Evolutionary conservation across 495 filamentous ascomycete species (phyloP), one percentile per base, ranked within the genome.

Genomic region (Penicillium ochrochloron): DNA sequence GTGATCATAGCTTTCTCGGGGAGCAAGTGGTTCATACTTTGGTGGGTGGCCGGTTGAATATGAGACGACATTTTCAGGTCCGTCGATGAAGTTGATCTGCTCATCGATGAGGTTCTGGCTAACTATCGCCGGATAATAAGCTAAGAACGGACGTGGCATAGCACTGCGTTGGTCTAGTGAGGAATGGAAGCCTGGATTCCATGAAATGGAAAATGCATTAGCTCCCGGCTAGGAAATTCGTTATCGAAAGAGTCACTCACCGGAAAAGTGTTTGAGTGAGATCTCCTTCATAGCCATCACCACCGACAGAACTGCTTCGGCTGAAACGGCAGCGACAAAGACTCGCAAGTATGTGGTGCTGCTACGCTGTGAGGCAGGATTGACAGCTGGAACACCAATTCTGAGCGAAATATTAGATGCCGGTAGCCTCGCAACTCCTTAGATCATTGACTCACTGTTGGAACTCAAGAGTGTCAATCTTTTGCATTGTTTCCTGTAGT

Each of bases 401-500:
- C 42, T 46, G 35, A 23, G 14, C 9, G 19, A 21, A 3, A 46
- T 1, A 23, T 46, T 21, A 41, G 21, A 62, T 54, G 21, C 56
- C n/a, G 7, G 10, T 14, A 17, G 68, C 61, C 35, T 74, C 74
- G 52, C 33, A 67, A 33, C 35, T n/a, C 70, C 72, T 19, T 23
- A 10, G 0, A 63, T 19, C 9, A 5, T 46, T 8, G 10, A 23
- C 42, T 23, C 7, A 46, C 42, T n/a, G 19, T 19, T 75, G 75
- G 15, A 75, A 77, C 25, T 75, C 71, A 6, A 76, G 62, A 2
- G 70, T 75, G 27, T 76, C 72, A n/a, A 46, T 11, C 8, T 46
- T 21, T 23, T 67, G 48, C 14, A 66, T 27, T 2, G 48, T 62
- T 12, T 66, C 59, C 10, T 63, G 48, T 5, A 65, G 48, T 3